Conservation (phyloP, 2,329 filamentous ascomycete genomes). For the Pseudogymnoascus sp. region DNA sequence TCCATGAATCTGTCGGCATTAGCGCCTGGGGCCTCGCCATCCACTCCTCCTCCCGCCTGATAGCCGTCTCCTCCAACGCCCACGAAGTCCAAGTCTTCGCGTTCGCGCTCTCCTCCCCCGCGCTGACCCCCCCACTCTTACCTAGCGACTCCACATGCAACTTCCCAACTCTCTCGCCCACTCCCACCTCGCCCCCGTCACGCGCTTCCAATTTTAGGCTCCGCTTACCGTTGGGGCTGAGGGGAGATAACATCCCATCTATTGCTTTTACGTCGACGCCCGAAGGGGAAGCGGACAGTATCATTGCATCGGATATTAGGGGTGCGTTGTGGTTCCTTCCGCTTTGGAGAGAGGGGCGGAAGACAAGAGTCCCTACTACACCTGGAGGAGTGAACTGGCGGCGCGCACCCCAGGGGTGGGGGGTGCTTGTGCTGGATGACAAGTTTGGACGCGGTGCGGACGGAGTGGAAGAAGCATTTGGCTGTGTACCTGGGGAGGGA, state of each 20-base stretch:
- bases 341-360: background rate
- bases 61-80: conserved; percentile 78
- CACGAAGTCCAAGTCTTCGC: conserved; percentile 49
- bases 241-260: conserved; percentile 25
- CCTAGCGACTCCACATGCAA: background rate
- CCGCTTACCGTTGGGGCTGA: background rate
- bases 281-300: conserved; percentile 17
- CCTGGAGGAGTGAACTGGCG: background rate
- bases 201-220: background rate
- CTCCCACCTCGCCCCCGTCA: background rate
- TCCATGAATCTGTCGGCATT: conserved; percentile 64
- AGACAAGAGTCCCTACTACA: background rate
- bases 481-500: background rate
- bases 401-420: conserved; percentile 22
- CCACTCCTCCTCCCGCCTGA: conserved; percentile 70
- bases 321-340: conserved; percentile 18
- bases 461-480: background rate
- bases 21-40: conserved; percentile 88
- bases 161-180: background rate
- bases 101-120: conserved; percentile 28
- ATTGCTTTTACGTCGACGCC: conserved; percentile 22
- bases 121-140: background rate
- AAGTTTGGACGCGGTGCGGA: background rate
- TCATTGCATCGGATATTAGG: conserved; percentile 24
- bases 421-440: conserved; percentile 19